phyloP scores from a whole-genome alignment of 2,329 filamentous ascomycete genomes.

The Cercospora sp. region DNA sequence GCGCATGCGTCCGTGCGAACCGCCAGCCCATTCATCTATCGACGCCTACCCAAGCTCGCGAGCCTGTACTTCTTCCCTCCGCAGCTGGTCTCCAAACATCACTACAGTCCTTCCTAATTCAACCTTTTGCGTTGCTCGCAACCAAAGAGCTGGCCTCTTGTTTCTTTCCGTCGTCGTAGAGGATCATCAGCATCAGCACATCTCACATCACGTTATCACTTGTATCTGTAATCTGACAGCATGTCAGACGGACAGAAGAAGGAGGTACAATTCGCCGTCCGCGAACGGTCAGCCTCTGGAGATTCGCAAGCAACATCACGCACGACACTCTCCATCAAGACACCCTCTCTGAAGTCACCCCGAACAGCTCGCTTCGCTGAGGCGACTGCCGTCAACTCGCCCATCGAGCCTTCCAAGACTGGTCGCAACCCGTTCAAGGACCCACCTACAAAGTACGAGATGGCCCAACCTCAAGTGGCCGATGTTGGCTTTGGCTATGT shows the following conservation, averaged over 20 bases:
- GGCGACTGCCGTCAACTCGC: conserved; percentile 76
- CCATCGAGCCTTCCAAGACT: conserved; percentile 59
- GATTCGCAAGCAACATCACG: conserved; percentile 24
- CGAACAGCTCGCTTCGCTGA: conserved; percentile 78
- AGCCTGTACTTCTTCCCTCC: conserved; percentile 20
- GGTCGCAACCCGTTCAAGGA: conserved; percentile 60
- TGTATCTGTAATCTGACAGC: conserved; percentile 36
- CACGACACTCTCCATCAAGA: conserved; percentile 30
- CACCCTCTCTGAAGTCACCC: conserved; percentile 48
- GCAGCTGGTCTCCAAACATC: conserved; percentile 30
- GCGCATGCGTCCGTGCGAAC: conserved; percentile 29
- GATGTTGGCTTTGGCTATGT: conserved; percentile 95
- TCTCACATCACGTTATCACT: conserved; percentile 15
- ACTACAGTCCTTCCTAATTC: conserved; percentile 21
- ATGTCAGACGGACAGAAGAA: conserved; percentile 52
- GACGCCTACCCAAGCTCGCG: conserved; percentile 10
- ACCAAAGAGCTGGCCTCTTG: conserved; percentile 38
- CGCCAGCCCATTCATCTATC: conserved; percentile 23
- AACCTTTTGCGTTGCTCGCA: conserved; percentile 26
- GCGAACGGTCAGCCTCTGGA: conserved; percentile 40
- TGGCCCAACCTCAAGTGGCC: conserved; percentile 69
- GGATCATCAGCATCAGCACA: conserved; percentile 16
- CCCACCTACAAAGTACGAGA: conserved; percentile 56
- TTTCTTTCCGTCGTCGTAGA: conserved; percentile 31
- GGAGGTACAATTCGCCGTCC: conserved; percentile 45